Evolutionary conservation across 495 filamentous ascomycete species (phyloP).

Genomic region (Xylaria venustula): DNA sequence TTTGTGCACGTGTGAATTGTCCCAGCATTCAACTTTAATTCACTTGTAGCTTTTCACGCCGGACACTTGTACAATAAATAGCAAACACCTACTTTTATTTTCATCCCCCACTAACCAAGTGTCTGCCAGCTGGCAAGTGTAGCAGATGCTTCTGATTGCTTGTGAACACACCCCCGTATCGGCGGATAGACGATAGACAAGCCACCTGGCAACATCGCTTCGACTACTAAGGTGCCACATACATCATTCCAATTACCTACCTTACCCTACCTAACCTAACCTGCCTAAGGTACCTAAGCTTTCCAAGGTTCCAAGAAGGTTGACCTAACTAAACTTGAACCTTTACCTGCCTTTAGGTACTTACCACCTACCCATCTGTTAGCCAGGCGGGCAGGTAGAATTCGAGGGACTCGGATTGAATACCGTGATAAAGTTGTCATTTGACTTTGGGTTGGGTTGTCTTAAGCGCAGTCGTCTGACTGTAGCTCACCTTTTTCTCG

Average conservation of each 20-base stretch:
- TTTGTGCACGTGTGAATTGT: background rate
- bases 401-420: too few relatives aligned
- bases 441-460: too few relatives aligned
- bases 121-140: background rate
- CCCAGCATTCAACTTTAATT: too few relatives aligned
- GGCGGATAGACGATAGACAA: constrained; percentile 26
- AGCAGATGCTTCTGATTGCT: background rate
- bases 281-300: background rate
- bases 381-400: too few relatives aligned
- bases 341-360: too few relatives aligned
- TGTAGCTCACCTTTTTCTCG: background rate
- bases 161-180: background rate
- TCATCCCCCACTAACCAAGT: background rate
- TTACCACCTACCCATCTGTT: too few relatives aligned
- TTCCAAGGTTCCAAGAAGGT: too few relatives aligned
- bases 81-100: background rate
- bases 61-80: too few relatives aligned
- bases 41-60: background rate
- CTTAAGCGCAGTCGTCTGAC: too few relatives aligned
- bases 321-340: too few relatives aligned
- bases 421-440: too few relatives aligned
- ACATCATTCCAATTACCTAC: background rate
- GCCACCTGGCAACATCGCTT: constrained; percentile 28
- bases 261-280: too few relatives aligned
- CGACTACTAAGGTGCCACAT: background rate